Evolutionary conservation across 2,329 filamentous ascomycete genomes (phyloP), one percentile per base, ranked within the genome.

Genomic region (Exophiala bonariae): DNA sequence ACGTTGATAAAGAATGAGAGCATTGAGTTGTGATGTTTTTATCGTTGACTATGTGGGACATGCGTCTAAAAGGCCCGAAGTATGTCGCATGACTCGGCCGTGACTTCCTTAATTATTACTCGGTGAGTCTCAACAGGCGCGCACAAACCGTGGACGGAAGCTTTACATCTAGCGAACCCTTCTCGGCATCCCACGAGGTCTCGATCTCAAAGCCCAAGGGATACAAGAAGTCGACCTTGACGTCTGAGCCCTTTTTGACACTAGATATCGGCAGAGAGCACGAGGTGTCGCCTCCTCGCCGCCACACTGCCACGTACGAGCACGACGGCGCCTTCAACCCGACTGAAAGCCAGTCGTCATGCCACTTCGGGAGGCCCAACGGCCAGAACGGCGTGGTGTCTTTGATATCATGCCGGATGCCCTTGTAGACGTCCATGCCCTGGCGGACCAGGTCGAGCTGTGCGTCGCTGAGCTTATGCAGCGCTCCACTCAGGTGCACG

Each of bases 281-380:
- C 36, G 4, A 34, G n/a, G 10, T 10, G 19, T 9, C 46, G 23
- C 23, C 46, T 7, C 58, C 11, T 44, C 50, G 16, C 13, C 57
- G 57, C 60, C 60, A 62, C 23, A 61, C 47, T 18, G 54, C 26
- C 11, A 61, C 11, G 41, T 59, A 59, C 2, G 36, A 37, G 4
- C 36, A 40, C 2, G 4, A 3, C 30, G 23, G 23, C 30, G 43
- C 48, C 10, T 10, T 34, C 36, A 67, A 43, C 1, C 64, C 66
- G 0, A 67, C 35, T 2, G 59, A 50, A 2, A 63, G 18, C 64
- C 65, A 67, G 3, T 61, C 57, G 38, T 65, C 62, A 28, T 63
- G 60, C 64, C 64, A 68, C 1, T 23, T 14, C 1, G 64, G 63
- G 16, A 66, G 44, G 9, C 63, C 65, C 6, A 67, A 48, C 2